phyloP scores from a whole-genome alignment of 305 asterid species.

The Fraxinus xanthoxyloides region DNA sequence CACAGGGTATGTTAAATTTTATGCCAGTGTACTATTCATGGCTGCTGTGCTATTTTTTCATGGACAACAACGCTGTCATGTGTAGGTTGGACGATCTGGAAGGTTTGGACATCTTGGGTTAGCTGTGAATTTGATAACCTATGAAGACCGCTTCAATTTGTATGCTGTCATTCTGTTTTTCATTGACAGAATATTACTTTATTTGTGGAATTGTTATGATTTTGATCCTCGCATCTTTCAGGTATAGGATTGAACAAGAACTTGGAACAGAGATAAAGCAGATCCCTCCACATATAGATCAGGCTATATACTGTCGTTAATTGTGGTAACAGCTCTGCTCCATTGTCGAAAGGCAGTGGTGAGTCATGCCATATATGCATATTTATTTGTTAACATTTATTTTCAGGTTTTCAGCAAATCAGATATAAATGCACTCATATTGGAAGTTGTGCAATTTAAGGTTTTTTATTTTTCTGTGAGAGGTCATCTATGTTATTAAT shows the following conservation, averaged over 20 bases:
- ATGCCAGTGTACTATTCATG: not conserved
- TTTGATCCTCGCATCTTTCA: constrained; percentile 26
- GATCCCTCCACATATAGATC: constrained; percentile 95
- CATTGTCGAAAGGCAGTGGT: constrained; percentile 32
- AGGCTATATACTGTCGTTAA: constrained; percentile 78
- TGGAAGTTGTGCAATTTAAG: not conserved
- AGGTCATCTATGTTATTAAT: not conserved
- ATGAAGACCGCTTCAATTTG: constrained; percentile 95
- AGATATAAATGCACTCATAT: not conserved
- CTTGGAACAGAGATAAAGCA: constrained; percentile 94
- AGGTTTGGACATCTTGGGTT: constrained; percentile 97
- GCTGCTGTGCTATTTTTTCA: constrained; percentile 9
- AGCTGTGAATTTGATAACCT: constrained; percentile 92
- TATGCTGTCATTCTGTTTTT: constrained; percentile 34
- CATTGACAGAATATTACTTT: not conserved
- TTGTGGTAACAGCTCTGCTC: constrained; percentile 16
- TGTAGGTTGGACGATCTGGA: constrained; percentile 96
- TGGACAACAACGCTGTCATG: constrained; percentile 10
- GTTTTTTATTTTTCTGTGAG: not conserved
- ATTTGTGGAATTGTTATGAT: not conserved
- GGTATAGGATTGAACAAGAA: constrained; percentile 96
- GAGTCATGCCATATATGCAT: constrained; percentile 21
- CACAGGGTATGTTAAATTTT: constrained; percentile 67
- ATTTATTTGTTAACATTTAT: not conserved
- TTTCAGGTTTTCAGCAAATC: not conserved